These are phyloP conservation scores for Hirschfeldia incana DNA, from an alignment of 345 rosid genomes.

Conservation along the genomic window DNA sequence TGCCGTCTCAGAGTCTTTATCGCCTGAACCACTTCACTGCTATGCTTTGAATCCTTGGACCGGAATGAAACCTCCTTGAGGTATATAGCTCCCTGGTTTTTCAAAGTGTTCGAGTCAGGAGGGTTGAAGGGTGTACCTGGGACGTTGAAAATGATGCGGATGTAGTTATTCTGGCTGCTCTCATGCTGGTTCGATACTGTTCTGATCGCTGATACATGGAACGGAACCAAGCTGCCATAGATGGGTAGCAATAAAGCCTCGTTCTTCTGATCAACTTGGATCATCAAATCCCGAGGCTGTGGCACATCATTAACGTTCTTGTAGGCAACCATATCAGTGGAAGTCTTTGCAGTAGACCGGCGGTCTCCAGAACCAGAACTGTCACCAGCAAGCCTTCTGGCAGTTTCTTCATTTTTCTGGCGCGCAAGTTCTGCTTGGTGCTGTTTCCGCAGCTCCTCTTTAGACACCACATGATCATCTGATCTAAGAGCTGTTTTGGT, in stretches of 20 bases:
- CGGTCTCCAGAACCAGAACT: slow-evolving; percentile 59
- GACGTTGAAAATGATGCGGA: slow-evolving; percentile 78
- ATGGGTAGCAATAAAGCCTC: slow-evolving; percentile 89
- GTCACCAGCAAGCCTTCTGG: slow-evolving; percentile 88
- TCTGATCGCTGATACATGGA: slow-evolving; percentile 86
- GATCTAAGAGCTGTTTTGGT: slow-evolving; percentile 87
- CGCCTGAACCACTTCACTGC: slow-evolving; percentile 77
- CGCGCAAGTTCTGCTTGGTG: slow-evolving; percentile 99
- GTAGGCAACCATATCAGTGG: slow-evolving; percentile 77
- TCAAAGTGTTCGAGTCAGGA: slow-evolving; percentile 67
- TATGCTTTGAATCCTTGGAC: slow-evolving; percentile 90
- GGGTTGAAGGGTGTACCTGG: slow-evolving; percentile 89
- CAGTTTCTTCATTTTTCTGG: slow-evolving; percentile 96
- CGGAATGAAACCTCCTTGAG: slow-evolving; percentile 88
- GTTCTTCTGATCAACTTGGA: slow-evolving; percentile 85
- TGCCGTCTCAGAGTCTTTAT: slow-evolving; percentile 83
- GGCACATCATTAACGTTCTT: slow-evolving; percentile 86
- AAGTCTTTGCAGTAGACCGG: slow-evolving; percentile 56
- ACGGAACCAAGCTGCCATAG: slow-evolving; percentile 87
- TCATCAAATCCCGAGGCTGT: slow-evolving; percentile 69
- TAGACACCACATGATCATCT: slow-evolving; percentile 82
- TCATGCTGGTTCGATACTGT: slow-evolving; percentile 93
- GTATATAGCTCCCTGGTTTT: slow-evolving; percentile 74
- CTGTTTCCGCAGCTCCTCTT: slow-evolving; percentile 94
- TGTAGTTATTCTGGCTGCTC: slow-evolving; percentile 74